These are phyloP conservation scores for Chrysopogon serrulatus DNA, from an alignment of 176 grass and related monocot species.

Conservation along the genomic window DNA sequence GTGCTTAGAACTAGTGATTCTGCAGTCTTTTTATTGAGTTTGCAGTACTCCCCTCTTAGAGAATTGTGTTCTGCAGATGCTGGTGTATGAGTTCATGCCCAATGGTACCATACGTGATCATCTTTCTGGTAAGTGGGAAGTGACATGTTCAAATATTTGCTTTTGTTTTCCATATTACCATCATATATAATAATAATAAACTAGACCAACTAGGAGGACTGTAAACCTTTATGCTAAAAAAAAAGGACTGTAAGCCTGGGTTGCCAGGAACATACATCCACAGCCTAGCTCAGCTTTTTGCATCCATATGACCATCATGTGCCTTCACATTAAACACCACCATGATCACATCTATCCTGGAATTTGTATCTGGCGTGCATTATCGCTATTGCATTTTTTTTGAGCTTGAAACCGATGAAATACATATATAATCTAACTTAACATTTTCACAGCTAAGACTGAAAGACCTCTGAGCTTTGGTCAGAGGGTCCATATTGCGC, in stretches of 20 bases:
- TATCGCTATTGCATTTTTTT: background rate
- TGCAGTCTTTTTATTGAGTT: background rate
- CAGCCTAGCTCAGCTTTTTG: background rate
- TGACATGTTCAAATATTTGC: background rate
- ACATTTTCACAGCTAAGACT: constrained; percentile 40
- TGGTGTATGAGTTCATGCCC: constrained; percentile 94
- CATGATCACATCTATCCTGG: background rate
- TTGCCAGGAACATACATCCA: background rate
- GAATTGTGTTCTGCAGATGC: constrained; percentile 65
- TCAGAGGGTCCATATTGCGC: constrained; percentile 59
- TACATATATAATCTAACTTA: background rate
- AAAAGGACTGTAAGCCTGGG: no score
- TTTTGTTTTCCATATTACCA: background rate
- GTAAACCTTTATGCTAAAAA: no score
- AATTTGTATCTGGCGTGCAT: background rate
- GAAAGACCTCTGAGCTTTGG: constrained; percentile 58
- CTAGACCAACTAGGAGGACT: background rate
- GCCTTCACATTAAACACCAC: background rate
- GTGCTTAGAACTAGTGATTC: background rate
- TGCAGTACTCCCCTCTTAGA: constrained; percentile 16
- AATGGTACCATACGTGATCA: constrained; percentile 93
- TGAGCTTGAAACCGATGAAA: background rate
- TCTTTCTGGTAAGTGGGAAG: constrained; percentile 45
- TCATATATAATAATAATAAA: background rate
- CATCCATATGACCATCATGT: background rate